Evolutionary conservation across 2,329 filamentous ascomycete species (phyloP).

Genomic region (Penicillium rolfsii): DNA sequence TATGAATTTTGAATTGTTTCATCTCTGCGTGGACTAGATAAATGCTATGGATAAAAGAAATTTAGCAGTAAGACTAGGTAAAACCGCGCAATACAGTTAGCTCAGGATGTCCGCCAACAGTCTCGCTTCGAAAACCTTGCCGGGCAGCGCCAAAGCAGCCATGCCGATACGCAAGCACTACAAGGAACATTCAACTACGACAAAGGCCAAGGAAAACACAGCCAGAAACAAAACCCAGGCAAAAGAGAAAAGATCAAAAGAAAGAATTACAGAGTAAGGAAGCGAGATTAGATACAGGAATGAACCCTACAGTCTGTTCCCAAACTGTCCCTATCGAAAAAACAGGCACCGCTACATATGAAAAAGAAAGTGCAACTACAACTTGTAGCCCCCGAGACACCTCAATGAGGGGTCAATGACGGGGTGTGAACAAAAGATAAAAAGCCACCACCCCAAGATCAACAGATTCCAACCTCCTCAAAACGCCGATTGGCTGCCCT

Average conservation of each 20-base stretch:
- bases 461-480: neutral
- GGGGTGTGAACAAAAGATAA: neutral
- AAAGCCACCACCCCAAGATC: neutral
- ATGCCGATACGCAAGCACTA: neutral
- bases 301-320: neutral
- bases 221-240: neutral
- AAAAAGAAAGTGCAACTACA: neutral
- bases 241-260: neutral
- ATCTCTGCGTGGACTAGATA: neutral
- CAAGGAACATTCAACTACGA: neutral
- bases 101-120: neutral
- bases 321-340: neutral
- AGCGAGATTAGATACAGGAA: neutral
- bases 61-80: neutral
- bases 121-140: too few species aligned
- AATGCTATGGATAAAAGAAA: neutral
- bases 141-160: too few species aligned
- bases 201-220: neutral
- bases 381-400: neutral
- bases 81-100: neutral
- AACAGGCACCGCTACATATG: neutral
- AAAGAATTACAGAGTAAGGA: neutral
- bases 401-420: neutral
- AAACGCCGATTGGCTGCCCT: neutral
- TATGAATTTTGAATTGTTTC: neutral